These are phyloP conservation scores for Penicillium psychrofluorescens DNA, from an alignment of 495 filamentous ascomycete species.

Conservation along the genomic window DNA sequence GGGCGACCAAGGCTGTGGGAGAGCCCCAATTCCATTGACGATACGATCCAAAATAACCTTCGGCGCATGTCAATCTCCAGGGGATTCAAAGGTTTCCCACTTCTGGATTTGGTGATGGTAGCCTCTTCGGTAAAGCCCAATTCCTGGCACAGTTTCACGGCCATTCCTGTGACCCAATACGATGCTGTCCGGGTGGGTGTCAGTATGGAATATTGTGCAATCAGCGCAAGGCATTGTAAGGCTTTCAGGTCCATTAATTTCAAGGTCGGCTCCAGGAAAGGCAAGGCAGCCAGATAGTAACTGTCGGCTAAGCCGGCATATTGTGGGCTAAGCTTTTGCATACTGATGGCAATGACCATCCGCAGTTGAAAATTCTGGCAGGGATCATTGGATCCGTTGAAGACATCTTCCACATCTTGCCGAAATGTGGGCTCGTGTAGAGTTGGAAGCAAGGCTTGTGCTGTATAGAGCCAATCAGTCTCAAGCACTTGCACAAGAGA, in stretches of 20 bases:
- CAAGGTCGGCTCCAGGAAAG: constrained; percentile 68
- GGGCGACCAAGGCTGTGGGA: constrained; percentile 81
- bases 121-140: constrained; percentile 79
- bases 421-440: constrained; percentile 76
- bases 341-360: constrained; percentile 85
- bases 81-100: constrained; percentile 44
- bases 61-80: constrained; percentile 82
- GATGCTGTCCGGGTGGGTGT: constrained; percentile 84
- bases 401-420: constrained; percentile 72
- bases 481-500: not conserved
- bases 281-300: constrained; percentile 83
- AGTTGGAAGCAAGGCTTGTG: constrained; percentile 76
- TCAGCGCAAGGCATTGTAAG: constrained; percentile 80
- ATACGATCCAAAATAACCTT: constrained; percentile 77
- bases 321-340: constrained; percentile 75
- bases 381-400: constrained; percentile 63
- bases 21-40: constrained; percentile 79
- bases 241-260: constrained; percentile 76
- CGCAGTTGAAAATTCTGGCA: constrained; percentile 80
- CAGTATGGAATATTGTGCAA: constrained; percentile 85
- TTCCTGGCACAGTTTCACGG: constrained; percentile 77
- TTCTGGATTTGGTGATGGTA: constrained; percentile 56
- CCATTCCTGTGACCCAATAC: constrained; percentile 86
- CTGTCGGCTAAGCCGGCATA: constrained; percentile 85
- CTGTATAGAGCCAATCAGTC: constrained; percentile 33